These are phyloP conservation scores for Aspergillus chevalieri DNA, from an alignment of 2,329 filamentous ascomycete species.

Conservation along the genomic window DNA sequence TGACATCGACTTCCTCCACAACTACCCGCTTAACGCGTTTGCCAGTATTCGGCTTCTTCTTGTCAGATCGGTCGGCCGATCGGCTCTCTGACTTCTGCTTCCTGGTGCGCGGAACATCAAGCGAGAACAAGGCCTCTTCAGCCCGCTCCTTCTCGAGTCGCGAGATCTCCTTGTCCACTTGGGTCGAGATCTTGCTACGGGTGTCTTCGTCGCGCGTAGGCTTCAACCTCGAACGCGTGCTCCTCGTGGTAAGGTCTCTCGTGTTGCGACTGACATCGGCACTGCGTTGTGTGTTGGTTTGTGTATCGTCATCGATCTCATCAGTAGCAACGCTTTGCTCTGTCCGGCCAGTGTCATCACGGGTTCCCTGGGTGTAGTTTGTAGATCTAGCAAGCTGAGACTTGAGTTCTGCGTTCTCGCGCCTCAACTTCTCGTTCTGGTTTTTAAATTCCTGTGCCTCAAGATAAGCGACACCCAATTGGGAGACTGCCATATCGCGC, in stretches of 20 bases:
- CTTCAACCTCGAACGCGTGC: conserved; percentile 21
- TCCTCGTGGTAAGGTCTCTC: conserved; percentile 24
- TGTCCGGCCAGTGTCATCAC: conserved; percentile 23
- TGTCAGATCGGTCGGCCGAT: conserved; percentile 16
- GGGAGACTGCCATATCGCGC: conserved; percentile 52
- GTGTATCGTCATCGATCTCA: conserved; percentile 24
- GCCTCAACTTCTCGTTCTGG: conserved; percentile 32
- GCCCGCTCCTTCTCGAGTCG: conserved; percentile 32
- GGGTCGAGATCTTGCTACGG: conserved; percentile 24
- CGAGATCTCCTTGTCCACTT: conserved; percentile 32
- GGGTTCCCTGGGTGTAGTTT: conserved; percentile 13
- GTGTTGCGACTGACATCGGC: conserved; percentile 23
- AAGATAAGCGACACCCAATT: conserved; percentile 52
- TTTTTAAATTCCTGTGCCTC: conserved; percentile 42
- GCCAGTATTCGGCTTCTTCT: conserved; percentile 30
- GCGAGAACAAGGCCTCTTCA: conserved; percentile 33
- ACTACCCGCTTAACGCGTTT: conserved; percentile 35
- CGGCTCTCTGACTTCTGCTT: conserved; percentile 5
- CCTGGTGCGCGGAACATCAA: conserved; percentile 22
- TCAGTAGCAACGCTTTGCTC: conserved; percentile 19
- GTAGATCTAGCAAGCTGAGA: conserved; percentile 26
- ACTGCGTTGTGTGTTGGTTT: conserved; percentile 26
- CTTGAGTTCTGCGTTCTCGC: conserved; percentile 36
- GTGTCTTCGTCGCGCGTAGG: conserved; percentile 22
- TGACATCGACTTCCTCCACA: conserved; percentile 28